Base-by-base conservation (phyloP, 208 protist genomes). In the Angomonas deanei region DNA sequence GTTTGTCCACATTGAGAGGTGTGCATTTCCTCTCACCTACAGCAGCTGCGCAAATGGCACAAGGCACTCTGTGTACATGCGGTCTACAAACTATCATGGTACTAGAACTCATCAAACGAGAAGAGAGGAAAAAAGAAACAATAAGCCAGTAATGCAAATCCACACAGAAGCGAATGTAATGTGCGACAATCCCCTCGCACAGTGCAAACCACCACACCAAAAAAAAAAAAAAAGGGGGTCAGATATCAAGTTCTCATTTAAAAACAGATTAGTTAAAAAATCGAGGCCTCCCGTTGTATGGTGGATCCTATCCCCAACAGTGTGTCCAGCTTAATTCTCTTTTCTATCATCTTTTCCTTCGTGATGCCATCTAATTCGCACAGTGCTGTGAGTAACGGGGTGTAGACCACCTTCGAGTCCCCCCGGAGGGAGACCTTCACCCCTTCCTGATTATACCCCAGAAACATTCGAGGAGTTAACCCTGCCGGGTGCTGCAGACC, bases 391-490 rank as follows among this genome's bases (percentile, higher is more conserved):
- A 96, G 54, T 26, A 93, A 52, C 26, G 84, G 76, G 8, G 67
- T 64, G 50, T 90, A 78, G 34, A 93, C 33, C 17, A 93, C 61
- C 70, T 74, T 78, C 53, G 92, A 78, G 32, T 83, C 78, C 0
- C 71, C 84, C 4, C 70, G 66, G 21, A 88, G 38, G 8, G 79
- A 65, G n/a, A 53, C 70, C 32, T 75, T 55, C 2, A 83, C 72
- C 26, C 88, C 82, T 13, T 78, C 74, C 42, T 93, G 80, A 28
- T 50, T 68, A 34, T 91, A 80, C 6, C 77, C 68, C 4, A 93
- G 75, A 62, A 93, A 96, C 78, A 93, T 84, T 13, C 74, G 74
- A 6, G 86, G 81, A 0, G 85, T 76, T 17, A 96, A 63, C 0
- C 90, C 90, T 0, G 78, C 86, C 0, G 64, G 59, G 61, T 92